Conservation (phyloP, 2,329 filamentous ascomycete species). For the Paracamarosporium sp. region DNA sequence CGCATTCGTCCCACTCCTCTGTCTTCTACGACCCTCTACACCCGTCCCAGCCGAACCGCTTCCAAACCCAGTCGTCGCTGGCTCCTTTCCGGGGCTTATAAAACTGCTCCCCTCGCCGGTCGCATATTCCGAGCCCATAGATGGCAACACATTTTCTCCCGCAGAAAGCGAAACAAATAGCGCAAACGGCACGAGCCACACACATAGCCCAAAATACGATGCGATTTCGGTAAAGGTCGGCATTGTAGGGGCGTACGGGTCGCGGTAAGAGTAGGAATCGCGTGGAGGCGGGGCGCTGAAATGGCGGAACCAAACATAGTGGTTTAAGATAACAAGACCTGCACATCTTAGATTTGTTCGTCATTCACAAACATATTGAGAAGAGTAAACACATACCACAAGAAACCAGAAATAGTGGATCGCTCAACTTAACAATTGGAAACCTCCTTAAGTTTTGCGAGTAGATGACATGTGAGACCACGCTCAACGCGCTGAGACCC, state of each 20-base stretch:
- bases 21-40: slow-evolving; percentile 42
- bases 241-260: slow-evolving; percentile 62
- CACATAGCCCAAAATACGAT: slow-evolving; percentile 93
- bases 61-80: slow-evolving; percentile 21
- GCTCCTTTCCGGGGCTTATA: slow-evolving; percentile 51
- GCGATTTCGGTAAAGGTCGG: slow-evolving; percentile 94
- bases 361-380: not conserved
- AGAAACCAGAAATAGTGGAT: slow-evolving; percentile 84
- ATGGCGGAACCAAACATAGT: slow-evolving; percentile 95
- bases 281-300: slow-evolving; percentile 69
- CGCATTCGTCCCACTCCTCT: slow-evolving; percentile 60
- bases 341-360: slow-evolving; percentile 4
- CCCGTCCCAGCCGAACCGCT: slow-evolving; percentile 40
- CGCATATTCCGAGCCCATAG: slow-evolving; percentile 80
- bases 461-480: slow-evolving; percentile 84
- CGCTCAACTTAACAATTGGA: slow-evolving; percentile 81
- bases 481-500: slow-evolving; percentile 73
- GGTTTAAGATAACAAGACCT: slow-evolving; percentile 86
- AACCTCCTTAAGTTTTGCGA: slow-evolving; percentile 82
- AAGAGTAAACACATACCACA: slow-evolving; percentile 66
- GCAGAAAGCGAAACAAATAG: slow-evolving; percentile 94
- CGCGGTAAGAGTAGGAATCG: slow-evolving; percentile 61
- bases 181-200: slow-evolving; percentile 95
- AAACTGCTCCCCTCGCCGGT: slow-evolving; percentile 64
- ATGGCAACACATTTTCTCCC: slow-evolving; percentile 92